phyloP scores from a whole-genome alignment of 169 alveolate genomes.

The Blepharisma undulans region DNA sequence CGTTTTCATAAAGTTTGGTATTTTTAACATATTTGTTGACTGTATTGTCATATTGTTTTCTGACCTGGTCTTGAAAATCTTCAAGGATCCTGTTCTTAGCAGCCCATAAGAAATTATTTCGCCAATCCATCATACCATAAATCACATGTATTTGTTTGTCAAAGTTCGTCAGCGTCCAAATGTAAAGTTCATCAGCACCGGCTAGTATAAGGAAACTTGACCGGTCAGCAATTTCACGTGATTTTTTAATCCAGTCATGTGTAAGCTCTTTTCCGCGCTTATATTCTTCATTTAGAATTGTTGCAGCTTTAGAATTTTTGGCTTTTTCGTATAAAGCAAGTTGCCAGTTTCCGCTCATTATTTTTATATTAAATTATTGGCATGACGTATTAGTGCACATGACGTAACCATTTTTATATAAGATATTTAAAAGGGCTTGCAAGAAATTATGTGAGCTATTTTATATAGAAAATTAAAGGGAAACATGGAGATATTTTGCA shows the following conservation, averaged over 20 bases:
- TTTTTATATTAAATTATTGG: neutral
- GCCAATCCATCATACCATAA: neutral
- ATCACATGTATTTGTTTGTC: neutral
- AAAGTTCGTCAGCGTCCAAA: neutral
- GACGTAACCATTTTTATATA: too few species aligned
- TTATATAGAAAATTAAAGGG: too few species aligned
- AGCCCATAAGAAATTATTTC: neutral
- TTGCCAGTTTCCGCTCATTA: neutral
- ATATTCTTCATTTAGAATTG: neutral
- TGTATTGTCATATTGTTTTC: neutral
- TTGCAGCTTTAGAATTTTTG: neutral
- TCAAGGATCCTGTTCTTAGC: neutral
- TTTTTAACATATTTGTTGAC: neutral
- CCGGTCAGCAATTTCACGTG: neutral
- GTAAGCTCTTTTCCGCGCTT: neutral
- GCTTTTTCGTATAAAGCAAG: neutral
- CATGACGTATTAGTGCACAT: neutral
- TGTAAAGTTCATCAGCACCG: conserved; percentile 16
- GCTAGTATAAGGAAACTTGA: neutral
- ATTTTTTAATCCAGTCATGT: neutral
- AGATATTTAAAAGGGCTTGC: too few species aligned
- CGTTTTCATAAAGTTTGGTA: neutral
- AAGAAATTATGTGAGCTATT: too few species aligned
- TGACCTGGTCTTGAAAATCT: neutral
- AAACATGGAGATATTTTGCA: too few species aligned